Base-by-base conservation (phyloP, 2,329 filamentous ascomycete species). In the Fonsecaea pugnacius region DNA sequence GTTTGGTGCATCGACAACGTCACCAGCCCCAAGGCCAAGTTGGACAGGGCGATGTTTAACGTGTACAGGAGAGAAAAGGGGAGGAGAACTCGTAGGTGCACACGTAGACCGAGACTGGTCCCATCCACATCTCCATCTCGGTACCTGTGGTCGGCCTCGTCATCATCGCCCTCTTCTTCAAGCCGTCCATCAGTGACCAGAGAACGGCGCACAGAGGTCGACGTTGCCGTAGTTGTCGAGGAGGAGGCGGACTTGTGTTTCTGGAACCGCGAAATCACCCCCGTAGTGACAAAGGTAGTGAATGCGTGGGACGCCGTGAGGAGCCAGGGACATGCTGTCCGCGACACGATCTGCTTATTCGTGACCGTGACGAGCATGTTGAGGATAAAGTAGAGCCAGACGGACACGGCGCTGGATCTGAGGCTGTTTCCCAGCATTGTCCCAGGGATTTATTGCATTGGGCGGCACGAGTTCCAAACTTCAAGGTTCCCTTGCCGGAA, bases 41-140 rank as follows among this genome's bases (percentile, higher is more conserved):
- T 68, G 24, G 60, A 66, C 16, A 68, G 10, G 7, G 56, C 60
- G 18, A 68, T 68, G 55, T 68, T 68, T 14, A 64, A 12, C 32
- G 60, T 63, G 64, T 66, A 68, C 10, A 68, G 60, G 18, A 64
- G 33, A 6, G 66, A 68, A 54, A 68, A 66, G 27, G 48, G 48
- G 9, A 56, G 18, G 10, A 68, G 60, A 59, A 60, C 38, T 1
- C 57, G 33, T 14, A 59, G 43, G 24, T 59, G 57, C 3, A 4
- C 4, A 2, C 18, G 32, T 30, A 40, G 57, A 14, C 36, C 14
- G 46, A 10, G 5, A 18, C 18, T 32, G 43, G n/a, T 16, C 32
- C 30, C 38, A 48, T 32, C 38, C 9, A 8, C n/a, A 12, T 48
- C 27, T 16, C 16, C 10, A 18, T 36, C 27, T 14, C 12, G 55